Conservation (phyloP, 1,139 yeast species). For the Yamadazyma triangularis region DNA sequence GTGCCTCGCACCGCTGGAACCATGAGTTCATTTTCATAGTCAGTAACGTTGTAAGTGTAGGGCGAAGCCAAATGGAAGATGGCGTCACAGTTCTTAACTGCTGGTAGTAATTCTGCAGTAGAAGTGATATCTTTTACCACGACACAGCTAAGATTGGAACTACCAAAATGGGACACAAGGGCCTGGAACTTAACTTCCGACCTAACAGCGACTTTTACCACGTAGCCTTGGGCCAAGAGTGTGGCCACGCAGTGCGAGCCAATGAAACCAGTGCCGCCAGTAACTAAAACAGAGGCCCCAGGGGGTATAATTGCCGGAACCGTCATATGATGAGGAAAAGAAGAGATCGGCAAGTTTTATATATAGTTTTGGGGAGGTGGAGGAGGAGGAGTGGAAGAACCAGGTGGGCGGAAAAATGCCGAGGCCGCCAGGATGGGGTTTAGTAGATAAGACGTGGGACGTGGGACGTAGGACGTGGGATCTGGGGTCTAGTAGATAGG, state of each 20-base stretch:
- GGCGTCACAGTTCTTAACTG: slow-evolving; percentile 42
- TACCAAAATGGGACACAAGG: slow-evolving; percentile 16
- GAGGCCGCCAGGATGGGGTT: too few species aligned
- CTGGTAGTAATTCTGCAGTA: slow-evolving; percentile 49
- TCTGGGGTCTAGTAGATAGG: too few species aligned
- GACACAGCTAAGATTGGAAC: slow-evolving; percentile 36
- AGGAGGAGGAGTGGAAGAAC: too few species aligned
- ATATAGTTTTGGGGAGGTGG: too few species aligned
- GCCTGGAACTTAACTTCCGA: slow-evolving; percentile 45
- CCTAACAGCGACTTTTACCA: slow-evolving; percentile 58
- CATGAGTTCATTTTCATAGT: slow-evolving; percentile 14
- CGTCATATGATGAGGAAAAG: too few species aligned
- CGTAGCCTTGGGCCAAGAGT: slow-evolving; percentile 35
- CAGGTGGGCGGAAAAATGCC: too few species aligned
- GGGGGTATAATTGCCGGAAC: too few species aligned
- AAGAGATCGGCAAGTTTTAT: too few species aligned
- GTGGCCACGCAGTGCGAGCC: slow-evolving; percentile 30
- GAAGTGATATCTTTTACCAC: slow-evolving; percentile 49
- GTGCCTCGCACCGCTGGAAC: slow-evolving; percentile 20
- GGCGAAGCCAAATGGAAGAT: slow-evolving; percentile 47
- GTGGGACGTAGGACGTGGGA: too few species aligned
- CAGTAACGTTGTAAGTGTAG: slow-evolving; percentile 13
- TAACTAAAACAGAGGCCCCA: too few species aligned
- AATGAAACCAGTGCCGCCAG: slow-evolving; percentile 37
- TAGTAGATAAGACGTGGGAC: too few species aligned